These are phyloP conservation scores for Fulvia fulva DNA, from an alignment of 2,329 filamentous ascomycete species.

Conservation along the genomic window DNA sequence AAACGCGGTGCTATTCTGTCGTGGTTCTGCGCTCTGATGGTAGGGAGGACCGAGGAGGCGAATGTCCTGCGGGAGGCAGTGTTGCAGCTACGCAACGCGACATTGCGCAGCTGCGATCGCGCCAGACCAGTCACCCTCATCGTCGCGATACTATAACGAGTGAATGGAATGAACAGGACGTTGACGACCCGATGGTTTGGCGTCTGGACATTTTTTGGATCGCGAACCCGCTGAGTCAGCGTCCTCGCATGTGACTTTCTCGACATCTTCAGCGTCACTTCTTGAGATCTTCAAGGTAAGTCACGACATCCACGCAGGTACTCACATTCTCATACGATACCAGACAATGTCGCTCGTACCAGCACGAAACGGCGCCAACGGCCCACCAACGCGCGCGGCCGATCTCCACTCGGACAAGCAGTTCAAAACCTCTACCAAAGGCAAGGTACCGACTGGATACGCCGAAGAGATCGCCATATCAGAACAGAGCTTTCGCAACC, in stretches of 20 bases:
- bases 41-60: constrained; percentile 20
- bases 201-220: neutral
- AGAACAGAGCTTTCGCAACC: constrained; percentile 82
- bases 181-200: neutral
- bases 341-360: constrained; percentile 32
- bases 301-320: constrained; percentile 6
- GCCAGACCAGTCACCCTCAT: constrained; percentile 24
- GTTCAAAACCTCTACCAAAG: constrained; percentile 37
- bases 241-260: neutral
- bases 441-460: constrained; percentile 64
- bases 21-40: constrained; percentile 25
- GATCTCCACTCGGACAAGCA: constrained; percentile 26
- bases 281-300: constrained; percentile 12
- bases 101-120: constrained; percentile 28
- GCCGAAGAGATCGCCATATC: constrained; percentile 86
- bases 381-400: constrained; percentile 27
- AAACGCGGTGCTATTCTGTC: constrained; percentile 22
- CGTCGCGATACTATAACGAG: neutral
- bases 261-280: neutral
- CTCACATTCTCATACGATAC: constrained; percentile 7
- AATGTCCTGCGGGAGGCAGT: constrained; percentile 14
- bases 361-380: constrained; percentile 34
- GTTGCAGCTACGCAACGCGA: constrained; percentile 15
- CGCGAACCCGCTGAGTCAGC: neutral
- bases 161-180: neutral